Base-by-base conservation (phyloP, 352 stramenopile genomes). In the Phytophthora lateralis region DNA sequence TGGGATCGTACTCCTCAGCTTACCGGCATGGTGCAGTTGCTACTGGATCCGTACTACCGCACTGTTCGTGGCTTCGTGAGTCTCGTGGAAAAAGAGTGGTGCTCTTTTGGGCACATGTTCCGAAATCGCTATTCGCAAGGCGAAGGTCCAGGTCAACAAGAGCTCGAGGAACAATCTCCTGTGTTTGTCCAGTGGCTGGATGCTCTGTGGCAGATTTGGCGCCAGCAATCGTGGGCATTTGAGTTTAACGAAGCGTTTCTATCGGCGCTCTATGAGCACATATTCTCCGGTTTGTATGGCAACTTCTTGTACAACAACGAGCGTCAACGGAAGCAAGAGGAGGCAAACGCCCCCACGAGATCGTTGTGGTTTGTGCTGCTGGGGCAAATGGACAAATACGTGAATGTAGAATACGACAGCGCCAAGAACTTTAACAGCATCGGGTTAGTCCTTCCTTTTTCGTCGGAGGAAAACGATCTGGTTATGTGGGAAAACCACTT, bases 171-270 rank as follows among this genome's bases (percentile, higher is more conserved):
- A 69, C 88, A 98, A 49, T 99, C 97, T 39, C 98, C 98, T 1
- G 96, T 99, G 26, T 99, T 99, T 75, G 70, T 99, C 20, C 97
- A 99, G 76, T 99, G 98, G 82, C 66, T 99, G 29, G 98, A 99
- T 84, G 97, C 93, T 41, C 85, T 99, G 35, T 99, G 95, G 83
- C 97, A 99, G 78, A 81, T 99, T 38, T 93, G 98, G 63, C 83
- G 95, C 34, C 97, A 99, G 63, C 98, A 97, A 63, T 92, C 97
- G 8, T 95, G 96, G 69, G 93, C 87, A 26, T 99, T 99, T 66
- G 97, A 99, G 78, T 99, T 99, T 79, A 99, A 98, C 58, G 86
- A 97, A 61, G 71, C 54, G 8, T 63, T 98, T 32, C 75, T 99
- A 6, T 75, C 97, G 10, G 72, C 92, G 38, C 77, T 99, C 18